phyloP scores from a whole-genome alignment of 2,329 filamentous ascomycete species.

The Exserohilum rostratum region DNA sequence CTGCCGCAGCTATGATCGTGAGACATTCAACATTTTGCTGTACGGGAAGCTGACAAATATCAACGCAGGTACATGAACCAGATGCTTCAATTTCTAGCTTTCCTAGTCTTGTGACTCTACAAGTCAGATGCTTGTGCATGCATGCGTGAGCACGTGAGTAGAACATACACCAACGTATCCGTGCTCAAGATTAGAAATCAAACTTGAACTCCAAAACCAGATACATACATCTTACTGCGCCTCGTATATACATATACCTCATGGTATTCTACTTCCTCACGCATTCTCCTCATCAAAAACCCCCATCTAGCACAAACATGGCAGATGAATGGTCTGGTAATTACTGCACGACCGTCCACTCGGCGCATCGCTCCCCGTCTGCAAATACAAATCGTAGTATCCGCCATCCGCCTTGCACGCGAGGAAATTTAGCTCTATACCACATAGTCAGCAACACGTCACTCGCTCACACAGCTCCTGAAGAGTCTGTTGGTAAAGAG shows the following conservation, averaged over 20 bases:
- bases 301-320: constrained; percentile 53
- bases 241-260: no score
- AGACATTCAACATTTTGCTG: no score
- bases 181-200: neutral
- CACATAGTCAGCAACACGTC: neutral
- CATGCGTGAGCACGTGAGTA: no score
- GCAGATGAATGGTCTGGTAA: constrained; percentile 62
- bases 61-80: no score
- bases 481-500: neutral
- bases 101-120: no score
- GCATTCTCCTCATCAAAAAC: no score
- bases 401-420: constrained; percentile 53
- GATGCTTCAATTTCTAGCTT: no score
- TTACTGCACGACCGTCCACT: constrained; percentile 60
- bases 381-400: constrained; percentile 60
- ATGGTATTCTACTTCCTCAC: no score
- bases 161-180: no score
- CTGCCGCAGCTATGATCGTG: constrained; percentile 1
- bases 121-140: no score
- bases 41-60: no score
- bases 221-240: no score
- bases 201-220: neutral
- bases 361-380: constrained; percentile 59
- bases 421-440: constrained; percentile 57
- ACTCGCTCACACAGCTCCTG: neutral